These are phyloP conservation scores for Metarhizium robertsii DNA, from an alignment of 2,329 filamentous ascomycete species.

Conservation along the genomic window DNA sequence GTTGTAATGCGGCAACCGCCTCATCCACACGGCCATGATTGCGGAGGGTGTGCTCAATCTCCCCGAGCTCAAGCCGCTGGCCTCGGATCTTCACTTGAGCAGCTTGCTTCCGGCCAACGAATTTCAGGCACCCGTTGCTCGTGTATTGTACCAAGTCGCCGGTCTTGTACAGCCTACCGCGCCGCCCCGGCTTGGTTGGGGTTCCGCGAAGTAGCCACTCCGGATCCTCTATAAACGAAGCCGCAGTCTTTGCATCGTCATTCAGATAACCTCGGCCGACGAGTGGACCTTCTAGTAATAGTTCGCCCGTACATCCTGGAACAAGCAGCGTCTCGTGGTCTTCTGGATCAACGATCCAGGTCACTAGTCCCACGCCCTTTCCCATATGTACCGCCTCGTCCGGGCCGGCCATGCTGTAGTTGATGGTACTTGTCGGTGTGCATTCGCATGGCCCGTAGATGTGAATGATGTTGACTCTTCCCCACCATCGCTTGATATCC, in stretches of 20 bases:
- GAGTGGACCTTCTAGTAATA: constrained; percentile 32
- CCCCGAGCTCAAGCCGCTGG: constrained; percentile 14
- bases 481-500: not conserved
- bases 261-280: constrained; percentile 42
- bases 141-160: constrained; percentile 13
- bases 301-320: constrained; percentile 19
- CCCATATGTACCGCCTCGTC: not conserved
- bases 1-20: not conserved
- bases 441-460: constrained; percentile 6
- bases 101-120: constrained; percentile 11
- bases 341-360: constrained; percentile 16
- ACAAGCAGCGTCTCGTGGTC: constrained; percentile 9
- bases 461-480: constrained; percentile 1
- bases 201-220: constrained; percentile 9
- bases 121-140: constrained; percentile 4
- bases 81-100: constrained; percentile 13
- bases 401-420: not conserved
- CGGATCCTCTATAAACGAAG: constrained; percentile 16
- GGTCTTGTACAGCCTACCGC: constrained; percentile 11
- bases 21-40: not conserved
- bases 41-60: constrained; percentile 8
- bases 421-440: not conserved
- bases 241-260: constrained; percentile 20
- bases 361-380: constrained; percentile 5
- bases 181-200: constrained; percentile 1